Evolutionary conservation across 345 rosid genomes (phyloP).

Genomic region (Streptanthus diversifolius): DNA sequence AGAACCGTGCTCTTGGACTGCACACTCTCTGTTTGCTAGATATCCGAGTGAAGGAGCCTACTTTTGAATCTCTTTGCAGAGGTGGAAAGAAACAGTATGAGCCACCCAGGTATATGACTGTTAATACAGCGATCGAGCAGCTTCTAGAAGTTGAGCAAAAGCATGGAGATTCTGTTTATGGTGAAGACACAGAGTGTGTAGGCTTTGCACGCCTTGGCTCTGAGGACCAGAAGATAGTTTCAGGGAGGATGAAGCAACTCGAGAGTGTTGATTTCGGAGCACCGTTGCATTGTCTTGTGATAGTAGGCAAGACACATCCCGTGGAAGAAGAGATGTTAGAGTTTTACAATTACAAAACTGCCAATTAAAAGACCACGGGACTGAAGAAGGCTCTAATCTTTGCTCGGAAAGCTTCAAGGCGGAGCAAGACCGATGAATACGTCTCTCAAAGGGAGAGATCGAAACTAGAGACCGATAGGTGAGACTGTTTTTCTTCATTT

Average conservation of each 20-base stretch:
- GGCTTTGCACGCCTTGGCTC: slow-evolving; percentile 84
- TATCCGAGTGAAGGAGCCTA: slow-evolving; percentile 89
- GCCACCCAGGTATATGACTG: slow-evolving; percentile 82
- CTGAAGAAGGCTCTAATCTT: background rate
- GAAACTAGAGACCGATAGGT: background rate
- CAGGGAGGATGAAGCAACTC: slow-evolving; percentile 74
- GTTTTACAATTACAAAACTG: slow-evolving; percentile 47
- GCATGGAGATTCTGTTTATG: slow-evolving; percentile 58
- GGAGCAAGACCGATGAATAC: background rate
- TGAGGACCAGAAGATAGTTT: slow-evolving; percentile 74
- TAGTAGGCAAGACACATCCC: slow-evolving; percentile 74
- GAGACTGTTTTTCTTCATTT: background rate
- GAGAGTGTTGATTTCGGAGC: slow-evolving; percentile 67
- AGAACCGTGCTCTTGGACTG: slow-evolving; percentile 62
- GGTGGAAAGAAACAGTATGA: slow-evolving; percentile 86
- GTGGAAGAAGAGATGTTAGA: slow-evolving; percentile 89
- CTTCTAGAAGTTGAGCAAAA: slow-evolving; percentile 73
- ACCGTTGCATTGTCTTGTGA: slow-evolving; percentile 82
- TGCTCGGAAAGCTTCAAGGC: background rate
- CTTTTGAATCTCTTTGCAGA: slow-evolving; percentile 90
- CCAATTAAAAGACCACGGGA: background rate
- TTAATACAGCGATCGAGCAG: slow-evolving; percentile 85
- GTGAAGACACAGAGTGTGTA: slow-evolving; percentile 62
- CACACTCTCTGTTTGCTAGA: slow-evolving; percentile 92
- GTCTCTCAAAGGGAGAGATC: background rate